Conservation (phyloP, 2,329 filamentous ascomycete species). For the Zalaria sp. region DNA sequence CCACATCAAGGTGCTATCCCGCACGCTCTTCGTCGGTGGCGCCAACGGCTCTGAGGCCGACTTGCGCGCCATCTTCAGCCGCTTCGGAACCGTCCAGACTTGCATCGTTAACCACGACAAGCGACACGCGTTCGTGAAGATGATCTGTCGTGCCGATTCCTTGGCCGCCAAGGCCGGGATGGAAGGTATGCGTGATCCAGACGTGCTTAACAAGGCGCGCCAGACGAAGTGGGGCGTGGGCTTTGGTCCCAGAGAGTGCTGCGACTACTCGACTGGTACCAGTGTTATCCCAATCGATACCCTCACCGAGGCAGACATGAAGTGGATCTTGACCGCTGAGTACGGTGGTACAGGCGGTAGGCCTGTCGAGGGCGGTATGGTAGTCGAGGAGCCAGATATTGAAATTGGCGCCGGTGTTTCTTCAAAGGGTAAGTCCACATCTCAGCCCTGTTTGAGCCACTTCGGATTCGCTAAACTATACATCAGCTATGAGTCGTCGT, state of each 20-base stretch:
- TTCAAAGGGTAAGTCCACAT: conserved; percentile 52
- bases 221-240: conserved; percentile 92
- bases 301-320: conserved; percentile 88
- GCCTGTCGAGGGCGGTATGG: conserved; percentile 66
- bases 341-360: conserved; percentile 84
- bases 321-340: conserved; percentile 92
- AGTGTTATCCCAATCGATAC: conserved; percentile 87
- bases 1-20: conserved; percentile 81
- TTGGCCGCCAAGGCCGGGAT: conserved; percentile 74
- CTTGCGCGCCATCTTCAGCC: conserved; percentile 64
- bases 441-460: not conserved
- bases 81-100: conserved; percentile 80
- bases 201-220: conserved; percentile 50
- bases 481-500: conserved; percentile 20
- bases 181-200: conserved; percentile 70
- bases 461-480: not conserved
- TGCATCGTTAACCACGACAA: conserved; percentile 98
- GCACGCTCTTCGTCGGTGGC: conserved; percentile 91
- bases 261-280: conserved; percentile 83
- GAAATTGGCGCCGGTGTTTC: conserved; percentile 96
- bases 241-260: conserved; percentile 92
- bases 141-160: conserved; percentile 80
- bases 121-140: conserved; percentile 97
- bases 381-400: conserved; percentile 94
- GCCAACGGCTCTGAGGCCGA: conserved; percentile 70